Evolutionary conservation across 2,329 filamentous ascomycete genomes (phyloP).

Genomic region (Byssochlamys sp.): DNA sequence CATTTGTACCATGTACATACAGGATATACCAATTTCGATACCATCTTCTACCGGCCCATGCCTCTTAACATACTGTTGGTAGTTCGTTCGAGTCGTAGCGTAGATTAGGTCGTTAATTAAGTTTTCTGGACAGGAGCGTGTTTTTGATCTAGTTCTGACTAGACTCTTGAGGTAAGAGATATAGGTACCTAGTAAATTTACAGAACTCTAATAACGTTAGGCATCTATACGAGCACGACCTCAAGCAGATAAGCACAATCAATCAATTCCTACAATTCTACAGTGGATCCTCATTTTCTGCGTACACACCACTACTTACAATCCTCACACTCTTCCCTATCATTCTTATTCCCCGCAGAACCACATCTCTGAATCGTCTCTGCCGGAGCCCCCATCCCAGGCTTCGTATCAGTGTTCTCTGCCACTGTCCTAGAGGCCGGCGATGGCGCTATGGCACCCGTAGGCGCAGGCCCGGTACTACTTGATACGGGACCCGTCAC

Average conservation of each 20-base stretch:
- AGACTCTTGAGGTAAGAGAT: too few relatives aligned
- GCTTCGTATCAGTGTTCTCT: neutral
- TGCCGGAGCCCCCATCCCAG: neutral
- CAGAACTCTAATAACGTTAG: too few relatives aligned
- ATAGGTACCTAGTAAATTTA: too few relatives aligned
- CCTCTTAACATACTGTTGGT: neutral
- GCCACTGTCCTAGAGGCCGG: neutral
- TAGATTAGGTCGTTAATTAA: neutral
- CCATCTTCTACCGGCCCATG: neutral
- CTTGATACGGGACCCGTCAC: neutral
- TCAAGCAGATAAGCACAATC: too few relatives aligned
- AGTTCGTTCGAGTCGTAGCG: neutral
- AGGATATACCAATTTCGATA: neutral
- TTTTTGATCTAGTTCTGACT: too few relatives aligned
- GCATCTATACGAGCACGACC: too few relatives aligned
- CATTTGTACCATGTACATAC: constrained; percentile 2
- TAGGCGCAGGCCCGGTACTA: neutral
- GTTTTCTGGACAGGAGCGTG: neutral
- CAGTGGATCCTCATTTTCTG: too few relatives aligned
- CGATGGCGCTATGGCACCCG: neutral
- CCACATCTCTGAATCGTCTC: neutral
- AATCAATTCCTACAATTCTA: too few relatives aligned
- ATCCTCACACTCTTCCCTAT: constrained; percentile 16
- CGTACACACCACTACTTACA: constrained; percentile 11
- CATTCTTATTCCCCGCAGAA: constrained; percentile 5